phyloP scores from a whole-genome alignment of 768 basidiomycete genomes.

The Roridomyces roridus region DNA sequence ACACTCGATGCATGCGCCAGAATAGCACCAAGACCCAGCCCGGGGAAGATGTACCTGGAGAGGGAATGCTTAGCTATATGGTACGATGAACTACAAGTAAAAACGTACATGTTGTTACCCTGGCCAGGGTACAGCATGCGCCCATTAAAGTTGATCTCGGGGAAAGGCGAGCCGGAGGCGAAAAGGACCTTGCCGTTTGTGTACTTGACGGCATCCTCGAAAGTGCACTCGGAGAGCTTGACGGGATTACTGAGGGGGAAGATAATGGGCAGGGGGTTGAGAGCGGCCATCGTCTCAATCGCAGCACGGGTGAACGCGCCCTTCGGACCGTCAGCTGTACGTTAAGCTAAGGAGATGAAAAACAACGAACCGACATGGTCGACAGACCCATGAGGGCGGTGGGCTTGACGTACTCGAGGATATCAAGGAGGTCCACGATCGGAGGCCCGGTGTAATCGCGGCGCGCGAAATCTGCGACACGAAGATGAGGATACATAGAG shows the following conservation, averaged over 20 bases:
- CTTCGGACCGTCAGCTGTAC: slow-evolving; percentile 32
- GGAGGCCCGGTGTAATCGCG: slow-evolving; percentile 80
- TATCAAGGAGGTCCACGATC: slow-evolving; percentile 75
- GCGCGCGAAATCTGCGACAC: slow-evolving; percentile 76
- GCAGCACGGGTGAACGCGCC: slow-evolving; percentile 79
- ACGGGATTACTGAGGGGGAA: slow-evolving; percentile 94
- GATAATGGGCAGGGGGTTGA: slow-evolving; percentile 86
- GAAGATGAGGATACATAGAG: slow-evolving; percentile 6
- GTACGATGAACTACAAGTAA: slow-evolving; percentile 30
- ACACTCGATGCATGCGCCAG: slow-evolving; percentile 70
- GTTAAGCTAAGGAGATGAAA: not conserved
- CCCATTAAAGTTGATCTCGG: slow-evolving; percentile 60
- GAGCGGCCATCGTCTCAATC: slow-evolving; percentile 75
- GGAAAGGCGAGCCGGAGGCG: slow-evolving; percentile 90
- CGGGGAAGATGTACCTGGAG: slow-evolving; percentile 43
- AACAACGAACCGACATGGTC: slow-evolving; percentile 67
- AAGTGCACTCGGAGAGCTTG: slow-evolving; percentile 81
- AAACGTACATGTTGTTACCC: slow-evolving; percentile 95
- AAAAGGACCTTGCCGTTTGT: slow-evolving; percentile 82
- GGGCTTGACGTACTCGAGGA: slow-evolving; percentile 82
- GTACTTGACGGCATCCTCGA: slow-evolving; percentile 73
- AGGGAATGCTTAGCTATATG: not conserved
- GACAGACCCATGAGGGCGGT: slow-evolving; percentile 91
- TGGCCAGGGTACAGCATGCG: slow-evolving; percentile 77
- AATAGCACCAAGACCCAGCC: slow-evolving; percentile 82